Percentiles rank a stretch among this genome's conserved stretches.
These are phyloP conservation scores for Cyberlindnera bimundalis DNA, from an alignment of 805 yeast genomes.

Conservation along the genomic window DNA sequence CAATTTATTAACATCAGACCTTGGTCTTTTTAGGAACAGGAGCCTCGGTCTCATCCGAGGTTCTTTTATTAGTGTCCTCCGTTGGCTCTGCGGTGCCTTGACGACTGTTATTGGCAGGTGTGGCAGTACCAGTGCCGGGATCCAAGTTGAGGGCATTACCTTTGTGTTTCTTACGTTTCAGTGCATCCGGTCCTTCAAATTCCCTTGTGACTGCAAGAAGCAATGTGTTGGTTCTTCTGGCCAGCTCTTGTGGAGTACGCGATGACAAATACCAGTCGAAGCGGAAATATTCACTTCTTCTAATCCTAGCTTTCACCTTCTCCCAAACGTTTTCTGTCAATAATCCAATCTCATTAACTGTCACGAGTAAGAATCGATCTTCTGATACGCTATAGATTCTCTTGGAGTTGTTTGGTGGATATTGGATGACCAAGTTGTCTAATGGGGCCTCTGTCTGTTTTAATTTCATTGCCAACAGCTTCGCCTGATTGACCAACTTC, in stretches of 20 bases:
- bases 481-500: slow-evolving; percentile 52
- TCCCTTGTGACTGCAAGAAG: slow-evolving; percentile 68
- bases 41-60: slow-evolving; percentile 5
- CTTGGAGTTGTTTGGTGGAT: slow-evolving; percentile 82
- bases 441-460: slow-evolving; percentile 54
- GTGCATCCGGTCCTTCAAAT: slow-evolving; percentile 55
- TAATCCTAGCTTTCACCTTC: slow-evolving; percentile 60
- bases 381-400: slow-evolving; percentile 66
- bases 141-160: background rate
- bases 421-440: slow-evolving; percentile 59
- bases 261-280: slow-evolving; percentile 75
- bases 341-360: slow-evolving; percentile 64
- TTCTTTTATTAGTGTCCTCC: slow-evolving; percentile 1
- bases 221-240: slow-evolving; percentile 66
- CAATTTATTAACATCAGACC: slow-evolving; percentile 1
- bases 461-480: slow-evolving; percentile 50
- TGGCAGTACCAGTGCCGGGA: slow-evolving; percentile 7
- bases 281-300: slow-evolving; percentile 53
- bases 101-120: slow-evolving; percentile 28
- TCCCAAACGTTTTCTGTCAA: slow-evolving; percentile 58
- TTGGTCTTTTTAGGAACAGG: slow-evolving; percentile 17
- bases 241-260: slow-evolving; percentile 67
- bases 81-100: slow-evolving; percentile 32
- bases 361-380: slow-evolving; percentile 61
- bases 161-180: slow-evolving; percentile 43